Conservation (phyloP, 495 filamentous ascomycete species). For the Lophium mytilinum region DNA sequence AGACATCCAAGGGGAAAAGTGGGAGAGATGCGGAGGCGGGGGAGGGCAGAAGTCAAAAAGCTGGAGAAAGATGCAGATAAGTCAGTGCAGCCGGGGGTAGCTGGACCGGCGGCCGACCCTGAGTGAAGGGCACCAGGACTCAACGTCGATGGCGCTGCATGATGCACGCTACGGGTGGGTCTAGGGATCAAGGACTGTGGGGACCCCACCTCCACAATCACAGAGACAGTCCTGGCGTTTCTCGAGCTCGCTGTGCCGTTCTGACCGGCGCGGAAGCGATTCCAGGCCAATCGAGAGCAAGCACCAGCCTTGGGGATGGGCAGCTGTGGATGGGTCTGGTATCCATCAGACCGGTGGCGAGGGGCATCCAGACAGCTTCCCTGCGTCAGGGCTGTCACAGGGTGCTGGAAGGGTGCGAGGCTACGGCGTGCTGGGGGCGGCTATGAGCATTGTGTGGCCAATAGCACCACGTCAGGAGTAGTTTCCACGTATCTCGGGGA, state of each 20-base stretch:
- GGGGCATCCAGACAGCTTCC: background rate
- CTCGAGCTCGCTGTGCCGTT: background rate
- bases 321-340: background rate
- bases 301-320: too few relatives aligned
- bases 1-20: background rate
- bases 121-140: too few relatives aligned
- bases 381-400: background rate
- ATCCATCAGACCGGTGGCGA: background rate
- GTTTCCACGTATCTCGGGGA: too few relatives aligned
- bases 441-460: too few relatives aligned
- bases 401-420: background rate
- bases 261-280: background rate
- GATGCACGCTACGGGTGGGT: background rate
- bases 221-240: background rate
- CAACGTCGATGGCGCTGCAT: too few relatives aligned
- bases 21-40: background rate
- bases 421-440: too few relatives aligned
- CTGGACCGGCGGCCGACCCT: background rate
- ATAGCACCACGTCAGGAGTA: too few relatives aligned
- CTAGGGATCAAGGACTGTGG: constrained; percentile 10
- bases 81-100: background rate
- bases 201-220: constrained; percentile 20
- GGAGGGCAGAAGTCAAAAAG: background rate
- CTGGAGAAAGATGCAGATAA: background rate
- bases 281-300: too few relatives aligned